Evolutionary conservation across 2,329 filamentous ascomycete genomes (phyloP).

Genomic region (Ceratocystiopsis brevicomis): DNA sequence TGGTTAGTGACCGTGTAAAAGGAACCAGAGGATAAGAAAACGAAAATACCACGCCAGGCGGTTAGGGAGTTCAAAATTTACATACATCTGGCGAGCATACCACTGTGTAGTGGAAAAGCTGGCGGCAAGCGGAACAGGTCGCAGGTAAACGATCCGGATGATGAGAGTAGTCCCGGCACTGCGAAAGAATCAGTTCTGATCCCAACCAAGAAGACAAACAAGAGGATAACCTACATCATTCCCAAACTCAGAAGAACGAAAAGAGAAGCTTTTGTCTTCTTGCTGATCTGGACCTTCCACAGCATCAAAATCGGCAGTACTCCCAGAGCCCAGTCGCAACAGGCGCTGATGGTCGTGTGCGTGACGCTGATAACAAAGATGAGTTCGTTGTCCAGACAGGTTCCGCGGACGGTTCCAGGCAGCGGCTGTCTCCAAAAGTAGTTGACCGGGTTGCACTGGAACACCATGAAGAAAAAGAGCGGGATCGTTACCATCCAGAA

Average conservation of each 20-base stretch:
- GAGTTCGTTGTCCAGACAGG: constrained; percentile 21
- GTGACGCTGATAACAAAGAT: constrained; percentile 24
- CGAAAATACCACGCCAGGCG: no score
- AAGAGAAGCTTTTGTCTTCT: constrained; percentile 25
- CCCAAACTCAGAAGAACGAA: constrained; percentile 29
- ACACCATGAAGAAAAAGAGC: constrained; percentile 11
- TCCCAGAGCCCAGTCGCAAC: constrained; percentile 29
- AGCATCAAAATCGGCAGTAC: constrained; percentile 31
- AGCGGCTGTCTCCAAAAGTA: constrained; percentile 27
- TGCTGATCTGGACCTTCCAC: constrained; percentile 29
- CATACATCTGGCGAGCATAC: no score
- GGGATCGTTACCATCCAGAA: constrained; percentile 10
- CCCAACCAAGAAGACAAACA: neutral
- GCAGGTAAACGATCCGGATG: constrained; percentile 18
- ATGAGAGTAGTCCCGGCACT: constrained; percentile 22
- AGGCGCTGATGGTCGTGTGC: constrained; percentile 28
- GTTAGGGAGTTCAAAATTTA: no score
- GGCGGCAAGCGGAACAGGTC: constrained; percentile 11
- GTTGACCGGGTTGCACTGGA: constrained; percentile 29
- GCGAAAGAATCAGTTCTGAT: constrained; percentile 5
- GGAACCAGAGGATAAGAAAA: neutral
- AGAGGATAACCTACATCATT: constrained; percentile 22
- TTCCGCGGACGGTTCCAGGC: constrained; percentile 15
- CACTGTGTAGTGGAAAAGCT: constrained; percentile 8
- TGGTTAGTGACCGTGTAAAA: neutral